These are phyloP conservation scores for Aspergillus steynii DNA, from an alignment of 495 filamentous ascomycete genomes.

Conservation along the genomic window DNA sequence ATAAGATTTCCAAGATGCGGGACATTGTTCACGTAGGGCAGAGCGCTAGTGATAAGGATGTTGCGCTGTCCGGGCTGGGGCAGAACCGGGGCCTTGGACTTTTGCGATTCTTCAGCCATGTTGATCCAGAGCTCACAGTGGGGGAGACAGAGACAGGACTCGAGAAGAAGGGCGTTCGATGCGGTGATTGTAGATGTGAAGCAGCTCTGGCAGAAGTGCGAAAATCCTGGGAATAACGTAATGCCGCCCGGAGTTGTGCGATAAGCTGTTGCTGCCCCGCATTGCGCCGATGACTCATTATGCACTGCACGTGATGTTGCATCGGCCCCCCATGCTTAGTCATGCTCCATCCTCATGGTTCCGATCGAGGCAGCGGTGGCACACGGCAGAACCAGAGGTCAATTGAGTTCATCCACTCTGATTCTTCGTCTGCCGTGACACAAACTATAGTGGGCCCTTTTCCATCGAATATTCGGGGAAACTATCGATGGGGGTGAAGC, in stretches of 20 bases:
- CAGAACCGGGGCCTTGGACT: conserved; percentile 1
- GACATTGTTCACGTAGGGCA: conserved; percentile 95
- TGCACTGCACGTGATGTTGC: no score
- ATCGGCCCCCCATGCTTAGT: no score
- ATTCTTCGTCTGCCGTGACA: no score
- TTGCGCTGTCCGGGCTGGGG: conserved; percentile 15
- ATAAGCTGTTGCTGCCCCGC: neutral
- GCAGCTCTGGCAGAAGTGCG: neutral
- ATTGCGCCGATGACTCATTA: no score
- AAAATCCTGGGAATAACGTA: neutral
- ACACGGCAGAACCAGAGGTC: no score
- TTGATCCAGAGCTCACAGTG: neutral
- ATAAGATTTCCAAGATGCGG: conserved; percentile 94
- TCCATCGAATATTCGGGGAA: no score
- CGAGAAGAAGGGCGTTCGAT: neutral
- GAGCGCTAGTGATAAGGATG: conserved; percentile 55
- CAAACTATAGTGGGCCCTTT: no score
- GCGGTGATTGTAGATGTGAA: neutral
- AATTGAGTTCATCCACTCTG: no score
- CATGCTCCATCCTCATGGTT: no score
- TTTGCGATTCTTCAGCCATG: conserved; percentile 5
- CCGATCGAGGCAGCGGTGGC: no score
- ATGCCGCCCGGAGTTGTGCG: neutral
- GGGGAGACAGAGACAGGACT: neutral
- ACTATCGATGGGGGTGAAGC: no score